Percentiles rank a stretch among this genome's conserved stretches.
Evolutionary conservation across 2,329 filamentous ascomycete species (phyloP).

Genomic region (Apiospora malaysiana): DNA sequence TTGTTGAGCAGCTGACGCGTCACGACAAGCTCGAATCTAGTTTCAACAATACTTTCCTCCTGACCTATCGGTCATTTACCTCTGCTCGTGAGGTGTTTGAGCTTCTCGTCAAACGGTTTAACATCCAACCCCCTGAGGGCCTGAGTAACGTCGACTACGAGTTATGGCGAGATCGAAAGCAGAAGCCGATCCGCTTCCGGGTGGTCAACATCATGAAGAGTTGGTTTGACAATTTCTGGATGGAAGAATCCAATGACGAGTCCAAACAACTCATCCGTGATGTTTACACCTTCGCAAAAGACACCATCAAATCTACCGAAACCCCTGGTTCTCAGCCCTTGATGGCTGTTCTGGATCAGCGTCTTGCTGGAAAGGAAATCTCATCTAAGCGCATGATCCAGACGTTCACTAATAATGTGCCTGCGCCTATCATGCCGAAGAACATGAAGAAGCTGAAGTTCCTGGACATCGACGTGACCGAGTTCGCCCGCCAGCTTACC

Average conservation of each 20-base stretch:
- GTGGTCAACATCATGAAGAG: slow-evolving; percentile 98
- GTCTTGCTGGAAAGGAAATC: slow-evolving; percentile 85
- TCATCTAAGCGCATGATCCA: slow-evolving; percentile 85
- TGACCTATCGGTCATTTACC: slow-evolving; percentile 96
- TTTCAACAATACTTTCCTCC: slow-evolving; percentile 97
- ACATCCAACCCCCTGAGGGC: slow-evolving; percentile 87
- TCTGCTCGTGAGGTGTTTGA: slow-evolving; percentile 90
- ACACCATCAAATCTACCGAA: slow-evolving; percentile 90
- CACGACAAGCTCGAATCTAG: slow-evolving; percentile 94
- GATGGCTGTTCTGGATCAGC: slow-evolving; percentile 86
- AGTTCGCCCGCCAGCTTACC: slow-evolving; percentile 96
- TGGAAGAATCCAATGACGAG: slow-evolving; percentile 88
- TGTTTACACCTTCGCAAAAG: slow-evolving; percentile 88
- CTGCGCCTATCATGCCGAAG: slow-evolving; percentile 91
- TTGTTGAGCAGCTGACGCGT: slow-evolving; percentile 93
- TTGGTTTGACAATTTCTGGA: slow-evolving; percentile 99
- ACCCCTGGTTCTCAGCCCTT: slow-evolving; percentile 87
- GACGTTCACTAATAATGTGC: slow-evolving; percentile 81
- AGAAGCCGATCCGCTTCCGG: slow-evolving; percentile 93
- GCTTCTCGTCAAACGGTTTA: slow-evolving; percentile 88
- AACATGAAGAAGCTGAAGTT: slow-evolving; percentile 99
- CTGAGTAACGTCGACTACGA: slow-evolving; percentile 79
- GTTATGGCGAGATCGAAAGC: slow-evolving; percentile 89
- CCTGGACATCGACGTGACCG: slow-evolving; percentile 91
- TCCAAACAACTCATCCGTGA: slow-evolving; percentile 85